Percentiles rank a stretch among this genome's conserved stretches.
Conservation (phyloP, 305 asterid species). For the Fraxinus latifolia region DNA sequence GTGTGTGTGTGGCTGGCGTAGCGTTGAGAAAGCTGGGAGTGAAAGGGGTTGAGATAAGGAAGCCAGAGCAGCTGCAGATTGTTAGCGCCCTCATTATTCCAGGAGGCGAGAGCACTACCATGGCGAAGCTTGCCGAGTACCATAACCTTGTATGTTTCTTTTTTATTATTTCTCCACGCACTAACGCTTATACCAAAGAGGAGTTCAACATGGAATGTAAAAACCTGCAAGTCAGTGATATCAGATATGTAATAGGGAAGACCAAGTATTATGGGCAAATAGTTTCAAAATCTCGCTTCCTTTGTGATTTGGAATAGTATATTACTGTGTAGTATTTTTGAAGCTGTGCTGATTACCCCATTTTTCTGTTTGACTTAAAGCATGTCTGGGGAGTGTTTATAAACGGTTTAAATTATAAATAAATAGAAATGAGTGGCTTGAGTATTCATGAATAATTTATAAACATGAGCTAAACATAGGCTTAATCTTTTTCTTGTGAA, state of each 20-base stretch:
- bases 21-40: conserved; percentile 82
- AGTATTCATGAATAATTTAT: neutral
- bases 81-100: conserved; percentile 81
- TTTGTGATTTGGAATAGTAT: neutral
- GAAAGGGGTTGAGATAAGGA: conserved; percentile 78
- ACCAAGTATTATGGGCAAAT: neutral
- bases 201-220: neutral
- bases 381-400: neutral
- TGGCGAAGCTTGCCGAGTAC: conserved; percentile 92
- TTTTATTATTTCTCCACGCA: neutral
- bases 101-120: conserved; percentile 97
- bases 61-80: conserved; percentile 76
- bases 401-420: neutral
- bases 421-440: neutral
- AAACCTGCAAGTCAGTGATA: neutral
- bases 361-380: neutral
- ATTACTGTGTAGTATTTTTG: neutral
- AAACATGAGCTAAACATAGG: neutral
- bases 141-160: conserved; percentile 65
- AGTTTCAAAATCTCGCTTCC: neutral
- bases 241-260: neutral
- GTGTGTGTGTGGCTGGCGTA: conserved; percentile 31
- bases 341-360: neutral
- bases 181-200: neutral
- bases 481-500: neutral